Base-by-base conservation (phyloP, 2,329 filamentous ascomycete species). In the Colletotrichum navitas region DNA sequence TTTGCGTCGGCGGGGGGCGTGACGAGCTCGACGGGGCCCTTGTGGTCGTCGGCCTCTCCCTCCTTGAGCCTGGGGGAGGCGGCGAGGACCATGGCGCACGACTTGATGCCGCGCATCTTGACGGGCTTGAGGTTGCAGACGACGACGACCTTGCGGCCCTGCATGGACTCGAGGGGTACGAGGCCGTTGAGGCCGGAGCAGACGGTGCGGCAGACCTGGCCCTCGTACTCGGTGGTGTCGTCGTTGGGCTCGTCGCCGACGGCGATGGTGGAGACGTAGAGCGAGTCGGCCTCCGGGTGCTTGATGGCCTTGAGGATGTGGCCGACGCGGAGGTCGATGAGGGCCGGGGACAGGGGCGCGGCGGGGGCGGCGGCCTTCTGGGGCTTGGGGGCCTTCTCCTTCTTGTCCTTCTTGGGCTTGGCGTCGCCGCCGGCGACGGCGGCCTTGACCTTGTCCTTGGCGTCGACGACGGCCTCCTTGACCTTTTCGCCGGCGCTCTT, bases 41-140 rank as follows among this genome's bases (percentile, higher is more conserved):
- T 94, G 85, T 97, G 94, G 81, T 95, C 90, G 79, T 93, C 92
- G 60, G 89, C 92, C 79, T 94, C 95, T 55, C 94, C 95, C 78
- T 95, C 93, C 78, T 91, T 91, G 59, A 93, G 82, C 71, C 88
- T 87, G n/a, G 95, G 96, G 24, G 94, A 97, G 2, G 96, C 96
- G 12, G 96, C 96, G 49, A 99, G 89, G 21, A 99, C 96, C 96
- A 99, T 98, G 78, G 95, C 88, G 76, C 84, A 88, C 3, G 88
- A 90, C 84, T 90, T 90, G 85, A 90, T 87, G 76, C 96, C 96
- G 74, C 96, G 93, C 96, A 99, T 99, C 82, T 97, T 99, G 81
- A 98, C 96, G 62, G 96, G 96, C 88, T 99, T 99, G 76, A 99
- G 89, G 84, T 99, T 99, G 87, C 94, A 97, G 29, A 99, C 95